Percentiles rank a stretch among this genome's conserved stretches.
Evolutionary conservation across 1,284 basidiomycete species (phyloP).

Genomic region (Puccinia brachypodii): DNA sequence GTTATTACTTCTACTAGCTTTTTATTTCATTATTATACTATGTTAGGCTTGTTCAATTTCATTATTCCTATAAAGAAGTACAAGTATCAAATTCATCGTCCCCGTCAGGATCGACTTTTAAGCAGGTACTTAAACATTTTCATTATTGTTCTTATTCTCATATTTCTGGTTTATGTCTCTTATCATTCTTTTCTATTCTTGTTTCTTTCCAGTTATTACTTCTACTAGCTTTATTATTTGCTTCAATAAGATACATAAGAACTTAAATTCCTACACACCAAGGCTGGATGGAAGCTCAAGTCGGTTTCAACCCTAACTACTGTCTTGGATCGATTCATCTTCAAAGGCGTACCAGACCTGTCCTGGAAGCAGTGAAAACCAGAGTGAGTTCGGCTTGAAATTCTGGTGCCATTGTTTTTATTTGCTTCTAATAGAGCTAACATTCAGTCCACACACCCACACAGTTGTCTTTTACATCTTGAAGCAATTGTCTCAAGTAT

Average conservation of each 20-base stretch:
- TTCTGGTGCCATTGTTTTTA: background rate
- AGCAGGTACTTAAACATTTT: background rate
- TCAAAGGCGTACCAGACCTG: background rate
- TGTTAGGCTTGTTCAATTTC: background rate
- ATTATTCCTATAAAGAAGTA: background rate
- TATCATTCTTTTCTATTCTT: no score
- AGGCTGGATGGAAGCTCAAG: background rate
- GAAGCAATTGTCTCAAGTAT: no score
- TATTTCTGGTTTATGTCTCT: no score
- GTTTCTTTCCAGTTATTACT: background rate
- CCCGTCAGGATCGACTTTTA: background rate
- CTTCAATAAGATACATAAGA: background rate
- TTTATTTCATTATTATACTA: background rate
- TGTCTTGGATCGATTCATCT: slow-evolving; percentile 3
- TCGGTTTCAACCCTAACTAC: background rate
- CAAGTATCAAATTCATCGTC: background rate
- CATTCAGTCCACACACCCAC: background rate
- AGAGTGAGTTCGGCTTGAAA: background rate
- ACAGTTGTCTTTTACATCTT: no score
- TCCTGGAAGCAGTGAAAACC: background rate
- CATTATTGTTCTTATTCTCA: background rate
- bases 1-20: no score
- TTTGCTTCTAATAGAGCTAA: background rate
- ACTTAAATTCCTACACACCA: background rate
- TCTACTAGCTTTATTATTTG: background rate